phyloP scores from a whole-genome alignment of 2,329 filamentous ascomycete genomes.

The Sclerotinia borealis region DNA sequence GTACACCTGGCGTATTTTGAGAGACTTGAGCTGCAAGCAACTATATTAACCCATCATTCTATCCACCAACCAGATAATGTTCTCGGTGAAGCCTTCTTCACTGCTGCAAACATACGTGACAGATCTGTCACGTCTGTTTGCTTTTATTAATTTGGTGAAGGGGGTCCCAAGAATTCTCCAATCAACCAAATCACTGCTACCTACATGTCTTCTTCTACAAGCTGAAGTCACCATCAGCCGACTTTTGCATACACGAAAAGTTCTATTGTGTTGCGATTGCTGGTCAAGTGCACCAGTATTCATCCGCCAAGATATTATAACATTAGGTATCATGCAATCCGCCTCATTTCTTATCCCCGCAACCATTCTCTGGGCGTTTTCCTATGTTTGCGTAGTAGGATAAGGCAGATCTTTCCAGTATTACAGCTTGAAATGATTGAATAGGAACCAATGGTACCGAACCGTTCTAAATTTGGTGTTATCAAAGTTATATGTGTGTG shows the following conservation, averaged over 20 bases:
- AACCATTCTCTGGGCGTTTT: not conserved
- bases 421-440: not conserved
- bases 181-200: not conserved
- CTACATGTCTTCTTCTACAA: not conserved
- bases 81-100: not conserved
- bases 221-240: not conserved
- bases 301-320: not conserved
- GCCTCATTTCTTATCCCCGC: not conserved
- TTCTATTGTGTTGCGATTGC: not conserved
- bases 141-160: not conserved
- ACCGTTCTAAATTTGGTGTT: not conserved
- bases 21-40: not conserved
- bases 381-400: constrained; percentile 3
- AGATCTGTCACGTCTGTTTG: not conserved
- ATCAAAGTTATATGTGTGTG: not conserved
- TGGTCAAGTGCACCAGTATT: constrained; percentile 1
- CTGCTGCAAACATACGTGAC: not conserved
- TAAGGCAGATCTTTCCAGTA: not conserved
- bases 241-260: not conserved
- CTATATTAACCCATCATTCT: not conserved
- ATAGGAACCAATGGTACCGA: not conserved
- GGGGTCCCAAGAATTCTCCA: not conserved
- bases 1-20: not conserved
- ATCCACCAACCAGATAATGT: not conserved
- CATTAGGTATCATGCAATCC: not conserved